Evolutionary conservation across 495 filamentous ascomycete genomes (phyloP), one percentile per base, ranked within the genome.

Genomic region (Podospora comata): DNA sequence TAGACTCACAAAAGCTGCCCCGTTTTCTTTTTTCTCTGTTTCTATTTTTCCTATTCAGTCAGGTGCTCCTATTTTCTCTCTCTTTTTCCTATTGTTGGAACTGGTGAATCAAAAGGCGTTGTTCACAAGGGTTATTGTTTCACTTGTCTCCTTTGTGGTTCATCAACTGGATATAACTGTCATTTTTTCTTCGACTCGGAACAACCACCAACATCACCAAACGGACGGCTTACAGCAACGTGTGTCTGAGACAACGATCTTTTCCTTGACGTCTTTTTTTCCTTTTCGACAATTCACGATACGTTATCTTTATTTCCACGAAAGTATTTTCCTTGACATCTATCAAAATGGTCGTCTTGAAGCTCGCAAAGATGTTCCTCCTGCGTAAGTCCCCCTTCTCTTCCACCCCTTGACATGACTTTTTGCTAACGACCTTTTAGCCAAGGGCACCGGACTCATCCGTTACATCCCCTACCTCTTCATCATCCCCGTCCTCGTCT

Each of bases 401-500:
- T 44, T 19, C 7, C 20, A 65, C n/a, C 6, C 3, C 7, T 13
- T 58, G 2, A 9, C 16, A 32, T 18, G 11, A 13, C 1, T 58
- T 4, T 15, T 15, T 39, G 56, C 73, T 73, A 70, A 75, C 73
- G 44, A n/a, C 3, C 16, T 28, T 23, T 44, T 18, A 64, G 66
- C 65, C 30, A 20, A 44, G 30, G n/a, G 64, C 26, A 6, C 72
- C 53, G 64, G 63, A 15, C 54, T 71, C 26, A 34, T 68, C 5
- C 74, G 70, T 5, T 72, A 64, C 60, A 28, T 74, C 57, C 74
- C 72, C 6, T 72, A 64, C 62, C 23, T 74, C 57, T 19, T 77
- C 20, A 71, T 77, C 63, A 58, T 77, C 62, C 73, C 75, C 30
- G 68, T 72, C 28, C 44, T 77, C 19, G 69, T 77, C 63, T 74